Conservation (phyloP, 352 stramenopile genomes). For the Peronospora farinosa region DNA sequence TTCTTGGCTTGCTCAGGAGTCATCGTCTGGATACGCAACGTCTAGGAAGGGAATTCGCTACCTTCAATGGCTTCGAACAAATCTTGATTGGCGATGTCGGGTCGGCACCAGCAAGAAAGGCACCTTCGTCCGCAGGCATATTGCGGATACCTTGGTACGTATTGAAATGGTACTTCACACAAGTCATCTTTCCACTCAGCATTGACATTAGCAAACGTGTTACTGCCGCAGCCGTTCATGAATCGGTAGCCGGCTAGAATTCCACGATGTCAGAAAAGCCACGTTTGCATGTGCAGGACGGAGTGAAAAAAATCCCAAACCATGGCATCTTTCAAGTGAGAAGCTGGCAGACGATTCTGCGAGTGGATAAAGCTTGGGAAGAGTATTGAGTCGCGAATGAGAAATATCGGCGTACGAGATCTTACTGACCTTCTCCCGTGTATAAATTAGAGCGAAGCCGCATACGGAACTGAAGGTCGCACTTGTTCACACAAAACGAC, state of each 20-base stretch:
- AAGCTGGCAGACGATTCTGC: conserved; percentile 82
- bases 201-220: no score
- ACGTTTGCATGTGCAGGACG: conserved; percentile 78
- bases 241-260: conserved; percentile 77
- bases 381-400: conserved; percentile 2
- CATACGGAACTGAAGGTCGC: no score
- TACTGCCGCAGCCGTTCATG: conserved; percentile 87
- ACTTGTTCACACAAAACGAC: no score
- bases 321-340: conserved; percentile 69
- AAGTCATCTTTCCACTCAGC: conserved; percentile 46
- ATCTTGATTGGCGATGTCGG: conserved; percentile 84
- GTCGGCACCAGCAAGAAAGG: conserved; percentile 45
- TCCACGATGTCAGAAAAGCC: conserved; percentile 81
- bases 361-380: conserved; percentile 85
- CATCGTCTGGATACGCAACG: conserved; percentile 85
- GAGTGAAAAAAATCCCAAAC: conserved; percentile 87
- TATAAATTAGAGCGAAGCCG: no score
- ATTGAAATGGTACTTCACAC: conserved; percentile 90
- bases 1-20: conserved; percentile 52
- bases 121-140: conserved; percentile 65
- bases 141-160: conserved; percentile 79
- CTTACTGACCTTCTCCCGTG: no score
- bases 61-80: conserved; percentile 82
- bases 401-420: no score
- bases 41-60: conserved; percentile 66